A percentile compares a stretch with the other conserved stretches of the same genome.
Conservation (phyloP, 352 stramenopile genomes). For the Detonula confervacea region DNA sequence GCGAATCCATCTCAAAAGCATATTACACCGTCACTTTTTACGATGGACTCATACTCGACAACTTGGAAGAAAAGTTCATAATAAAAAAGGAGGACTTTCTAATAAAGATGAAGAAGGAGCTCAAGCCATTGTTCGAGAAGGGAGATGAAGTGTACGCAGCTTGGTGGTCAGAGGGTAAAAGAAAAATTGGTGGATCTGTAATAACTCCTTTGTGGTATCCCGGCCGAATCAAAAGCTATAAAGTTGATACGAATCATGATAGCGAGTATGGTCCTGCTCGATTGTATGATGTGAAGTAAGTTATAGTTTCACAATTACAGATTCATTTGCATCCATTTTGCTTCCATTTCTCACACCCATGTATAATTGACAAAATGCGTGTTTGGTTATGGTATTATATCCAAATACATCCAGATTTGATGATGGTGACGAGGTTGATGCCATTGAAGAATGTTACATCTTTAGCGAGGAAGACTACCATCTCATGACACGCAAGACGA, state of each 20-base stretch:
- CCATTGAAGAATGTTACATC: constrained; percentile 4
- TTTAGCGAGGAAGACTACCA: constrained; percentile 3
- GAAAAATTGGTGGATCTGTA: background rate
- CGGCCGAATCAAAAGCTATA: background rate
- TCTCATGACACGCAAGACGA: background rate
- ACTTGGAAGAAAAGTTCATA: no score
- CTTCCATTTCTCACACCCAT: no score
- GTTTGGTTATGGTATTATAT: no score
- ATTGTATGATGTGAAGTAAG: constrained; percentile 4
- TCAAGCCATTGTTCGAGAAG: background rate
- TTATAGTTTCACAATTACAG: no score
- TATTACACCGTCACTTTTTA: no score
- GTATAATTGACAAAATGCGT: no score
- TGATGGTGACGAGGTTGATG: constrained; percentile 9
- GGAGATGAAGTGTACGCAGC: background rate
- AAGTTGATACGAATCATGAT: background rate
- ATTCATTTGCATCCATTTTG: no score
- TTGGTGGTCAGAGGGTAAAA: background rate
- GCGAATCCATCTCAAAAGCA: no score
- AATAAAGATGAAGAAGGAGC: no score
- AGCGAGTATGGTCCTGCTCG: background rate
- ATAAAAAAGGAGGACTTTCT: no score
- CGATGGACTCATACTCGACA: no score
- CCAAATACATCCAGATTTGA: constrained; percentile 15
- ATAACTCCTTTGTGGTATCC: constrained; percentile 11